Evolutionary conservation across 2,329 filamentous ascomycete genomes (phyloP).

Genomic region (Fusarium penzigii): DNA sequence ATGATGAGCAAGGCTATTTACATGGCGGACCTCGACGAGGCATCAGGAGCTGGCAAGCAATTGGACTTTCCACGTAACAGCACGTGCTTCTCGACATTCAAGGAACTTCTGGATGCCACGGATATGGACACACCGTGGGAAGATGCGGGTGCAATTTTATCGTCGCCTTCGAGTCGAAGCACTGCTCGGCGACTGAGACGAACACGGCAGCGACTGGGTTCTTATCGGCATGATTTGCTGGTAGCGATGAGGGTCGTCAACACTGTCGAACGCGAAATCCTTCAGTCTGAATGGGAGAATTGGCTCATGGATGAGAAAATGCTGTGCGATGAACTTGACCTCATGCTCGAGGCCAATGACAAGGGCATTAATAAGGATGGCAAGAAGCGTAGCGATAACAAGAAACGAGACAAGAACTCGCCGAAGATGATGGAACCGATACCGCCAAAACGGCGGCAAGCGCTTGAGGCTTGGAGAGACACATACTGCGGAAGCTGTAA

Average conservation of each 20-base stretch:
- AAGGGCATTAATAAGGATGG: conserved; percentile 15
- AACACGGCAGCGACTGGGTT: conserved; percentile 79
- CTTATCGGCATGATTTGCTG: conserved; percentile 85
- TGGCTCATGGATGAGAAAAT: conserved; percentile 81
- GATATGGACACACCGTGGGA: conserved; percentile 60
- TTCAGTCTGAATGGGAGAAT: conserved; percentile 88
- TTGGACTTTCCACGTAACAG: conserved; percentile 46
- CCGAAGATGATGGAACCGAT: conserved; percentile 37
- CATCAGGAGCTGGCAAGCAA: conserved; percentile 41
- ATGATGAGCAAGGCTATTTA: conserved; percentile 87
- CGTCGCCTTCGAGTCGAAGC: conserved; percentile 50
- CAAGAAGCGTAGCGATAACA: conserved; percentile 14
- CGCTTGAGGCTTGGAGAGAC: conserved; percentile 50
- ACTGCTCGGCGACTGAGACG: conserved; percentile 69
- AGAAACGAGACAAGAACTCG: conserved; percentile 23
- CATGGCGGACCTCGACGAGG: conserved; percentile 75
- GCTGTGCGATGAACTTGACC: conserved; percentile 67
- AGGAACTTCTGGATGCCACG: conserved; percentile 56
- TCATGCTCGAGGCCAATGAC: conserved; percentile 41
- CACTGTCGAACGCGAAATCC: conserved; percentile 80
- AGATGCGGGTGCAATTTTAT: conserved; percentile 49
- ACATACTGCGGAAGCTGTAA: conserved; percentile 59
- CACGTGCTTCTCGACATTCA: conserved; percentile 64
- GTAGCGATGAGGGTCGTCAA: conserved; percentile 92
- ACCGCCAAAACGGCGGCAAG: conserved; percentile 34